These are phyloP conservation scores for Claviceps capensis DNA, from an alignment of 2,329 filamentous ascomycete genomes.

Conservation along the genomic window DNA sequence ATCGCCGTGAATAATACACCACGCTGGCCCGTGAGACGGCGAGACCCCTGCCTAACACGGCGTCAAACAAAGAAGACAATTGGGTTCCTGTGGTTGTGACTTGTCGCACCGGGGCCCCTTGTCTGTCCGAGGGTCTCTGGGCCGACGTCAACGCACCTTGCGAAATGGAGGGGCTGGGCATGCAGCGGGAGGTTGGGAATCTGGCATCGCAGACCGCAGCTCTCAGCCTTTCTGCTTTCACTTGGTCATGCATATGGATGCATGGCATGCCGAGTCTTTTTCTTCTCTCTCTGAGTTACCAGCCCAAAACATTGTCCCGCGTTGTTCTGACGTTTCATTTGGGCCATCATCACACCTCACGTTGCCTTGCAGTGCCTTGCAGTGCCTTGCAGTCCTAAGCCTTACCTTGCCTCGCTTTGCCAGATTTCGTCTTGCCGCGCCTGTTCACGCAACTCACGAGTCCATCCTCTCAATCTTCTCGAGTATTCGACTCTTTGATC, in stretches of 20 bases:
- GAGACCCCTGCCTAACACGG: background rate
- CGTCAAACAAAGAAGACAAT: background rate
- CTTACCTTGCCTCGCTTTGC: no score
- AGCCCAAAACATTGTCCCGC: background rate
- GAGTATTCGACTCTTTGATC: no score
- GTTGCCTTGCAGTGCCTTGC: background rate
- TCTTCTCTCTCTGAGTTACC: background rate
- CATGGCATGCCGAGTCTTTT: background rate
- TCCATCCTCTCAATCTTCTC: no score
- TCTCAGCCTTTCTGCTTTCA: background rate
- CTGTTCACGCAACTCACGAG: no score
- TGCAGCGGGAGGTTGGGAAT: conserved; percentile 19
- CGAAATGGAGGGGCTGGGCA: conserved; percentile 16
- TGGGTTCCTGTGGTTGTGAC: background rate
- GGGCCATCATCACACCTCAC: background rate
- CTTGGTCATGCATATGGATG: background rate
- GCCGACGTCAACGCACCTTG: background rate
- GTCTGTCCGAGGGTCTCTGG: background rate
- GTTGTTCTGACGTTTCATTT: background rate
- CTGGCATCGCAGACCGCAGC: no score
- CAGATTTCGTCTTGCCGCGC: no score
- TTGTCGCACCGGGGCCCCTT: background rate
- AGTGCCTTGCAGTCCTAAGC: no score
- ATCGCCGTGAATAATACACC: background rate
- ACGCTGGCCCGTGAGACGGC: background rate